Evolutionary conservation across 495 filamentous ascomycete genomes (phyloP).

Genomic region (Podospora tetraspora): DNA sequence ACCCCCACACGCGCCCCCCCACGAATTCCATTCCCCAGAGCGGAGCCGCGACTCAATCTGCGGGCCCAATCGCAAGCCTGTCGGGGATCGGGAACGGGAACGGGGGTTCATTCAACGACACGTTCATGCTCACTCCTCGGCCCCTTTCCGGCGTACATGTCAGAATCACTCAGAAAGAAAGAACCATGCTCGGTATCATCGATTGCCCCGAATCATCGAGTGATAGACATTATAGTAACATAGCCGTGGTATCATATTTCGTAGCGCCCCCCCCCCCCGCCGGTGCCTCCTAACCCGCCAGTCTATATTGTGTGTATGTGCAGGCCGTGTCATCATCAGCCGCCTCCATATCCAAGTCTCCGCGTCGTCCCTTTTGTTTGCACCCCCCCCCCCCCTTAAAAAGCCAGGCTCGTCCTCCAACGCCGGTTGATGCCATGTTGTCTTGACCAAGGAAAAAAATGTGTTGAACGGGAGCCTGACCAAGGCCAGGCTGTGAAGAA

Average conservation of each 20-base stretch:
- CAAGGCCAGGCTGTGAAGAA: background rate
- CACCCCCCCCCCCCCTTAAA: background rate
- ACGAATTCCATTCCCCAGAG: background rate
- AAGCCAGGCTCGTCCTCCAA: constrained; percentile 3
- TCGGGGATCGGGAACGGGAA: background rate
- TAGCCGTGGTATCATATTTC: constrained; percentile 9
- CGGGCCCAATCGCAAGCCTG: background rate
- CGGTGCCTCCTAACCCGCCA: background rate
- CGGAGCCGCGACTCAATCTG: background rate
- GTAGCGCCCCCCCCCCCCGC: background rate
- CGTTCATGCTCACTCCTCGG: background rate
- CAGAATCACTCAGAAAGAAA: background rate
- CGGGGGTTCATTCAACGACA: background rate
- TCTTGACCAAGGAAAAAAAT: constrained; percentile 4
- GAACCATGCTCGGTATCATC: background rate
- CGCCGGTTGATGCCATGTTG: constrained; percentile 10
- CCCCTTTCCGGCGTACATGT: background rate
- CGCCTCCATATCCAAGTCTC: background rate
- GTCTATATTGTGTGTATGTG: background rate
- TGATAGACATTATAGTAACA: constrained; percentile 9
- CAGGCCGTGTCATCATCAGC: background rate
- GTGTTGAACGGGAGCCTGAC: constrained; percentile 6
- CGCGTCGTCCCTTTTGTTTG: background rate
- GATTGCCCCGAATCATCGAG: background rate
- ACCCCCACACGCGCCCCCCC: background rate